Percentiles rank a stretch among this genome's conserved stretches.
phyloP scores from a whole-genome alignment of 371 early-diverging fungal species.

The Conidiobolus incongruus region DNA sequence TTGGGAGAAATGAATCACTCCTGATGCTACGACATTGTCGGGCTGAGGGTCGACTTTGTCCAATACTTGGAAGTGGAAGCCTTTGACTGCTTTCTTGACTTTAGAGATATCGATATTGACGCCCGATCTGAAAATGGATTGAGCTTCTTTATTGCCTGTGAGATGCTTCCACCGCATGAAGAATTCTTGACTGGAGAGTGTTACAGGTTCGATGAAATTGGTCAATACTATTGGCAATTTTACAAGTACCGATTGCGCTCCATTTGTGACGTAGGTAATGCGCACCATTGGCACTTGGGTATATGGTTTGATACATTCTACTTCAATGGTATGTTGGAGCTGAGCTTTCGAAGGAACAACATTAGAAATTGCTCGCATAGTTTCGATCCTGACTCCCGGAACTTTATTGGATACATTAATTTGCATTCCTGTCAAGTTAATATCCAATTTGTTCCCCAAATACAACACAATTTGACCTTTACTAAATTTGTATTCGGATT shows the following conservation, averaged over 20 bases:
- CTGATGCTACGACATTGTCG: constrained; percentile 69
- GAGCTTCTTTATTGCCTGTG: constrained; percentile 58
- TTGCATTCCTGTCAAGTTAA: constrained; percentile 14
- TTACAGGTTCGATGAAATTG: constrained; percentile 74
- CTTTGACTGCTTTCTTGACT: constrained; percentile 23
- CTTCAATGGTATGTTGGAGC: constrained; percentile 44
- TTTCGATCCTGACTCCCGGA: constrained; percentile 12
- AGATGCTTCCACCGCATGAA: constrained; percentile 90
- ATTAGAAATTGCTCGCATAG: constrained; percentile 15
- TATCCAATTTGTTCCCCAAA: constrained; percentile 59
- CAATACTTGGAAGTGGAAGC: constrained; percentile 45
- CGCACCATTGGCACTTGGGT: constrained; percentile 29
- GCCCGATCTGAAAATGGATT: constrained; percentile 36
- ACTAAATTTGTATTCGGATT: constrained; percentile 69
- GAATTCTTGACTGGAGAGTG: constrained; percentile 58
- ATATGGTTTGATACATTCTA: constrained; percentile 37
- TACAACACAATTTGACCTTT: constrained; percentile 69
- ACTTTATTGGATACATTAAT: constrained; percentile 10
- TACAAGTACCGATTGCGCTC: constrained; percentile 20
- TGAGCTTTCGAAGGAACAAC: constrained; percentile 40
- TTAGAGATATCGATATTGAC: constrained; percentile 22
- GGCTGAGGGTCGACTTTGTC: constrained; percentile 73
- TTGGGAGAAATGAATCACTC: constrained; percentile 45
- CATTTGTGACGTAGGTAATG: constrained; percentile 31
- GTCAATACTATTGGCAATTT: constrained; percentile 55